These are phyloP conservation scores for Globisporangium camurandrum DNA, from an alignment of 352 stramenopile genomes.

Conservation along the genomic window DNA sequence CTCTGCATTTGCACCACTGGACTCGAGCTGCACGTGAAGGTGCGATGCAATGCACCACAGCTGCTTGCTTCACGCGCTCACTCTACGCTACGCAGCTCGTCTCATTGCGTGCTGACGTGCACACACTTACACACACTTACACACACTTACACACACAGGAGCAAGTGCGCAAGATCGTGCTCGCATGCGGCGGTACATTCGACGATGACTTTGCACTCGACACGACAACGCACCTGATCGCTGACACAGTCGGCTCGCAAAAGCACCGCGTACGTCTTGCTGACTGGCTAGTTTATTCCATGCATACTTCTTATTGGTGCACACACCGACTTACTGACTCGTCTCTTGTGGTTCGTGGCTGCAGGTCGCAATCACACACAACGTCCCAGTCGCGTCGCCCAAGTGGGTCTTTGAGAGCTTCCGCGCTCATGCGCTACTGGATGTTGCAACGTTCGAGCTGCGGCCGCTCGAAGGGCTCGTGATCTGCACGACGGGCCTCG, in stretches of 20 bases:
- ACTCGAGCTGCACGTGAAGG: constrained; percentile 43
- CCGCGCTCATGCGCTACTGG: constrained; percentile 30
- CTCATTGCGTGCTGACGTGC: constrained; percentile 2
- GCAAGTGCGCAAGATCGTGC: constrained; percentile 63
- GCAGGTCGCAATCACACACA: constrained; percentile 35
- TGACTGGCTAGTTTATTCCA: too few species aligned
- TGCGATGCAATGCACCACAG: too few species aligned
- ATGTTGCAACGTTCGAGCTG: constrained; percentile 26
- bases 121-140: not conserved
- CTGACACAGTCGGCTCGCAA: constrained; percentile 44
- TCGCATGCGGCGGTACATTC: constrained; percentile 48
- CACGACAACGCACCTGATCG: constrained; percentile 57
- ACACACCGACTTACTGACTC: too few species aligned
- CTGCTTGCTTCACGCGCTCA: not conserved
- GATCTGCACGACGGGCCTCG: constrained; percentile 59
- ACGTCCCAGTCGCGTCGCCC: constrained; percentile 33
- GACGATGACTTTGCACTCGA: constrained; percentile 40
- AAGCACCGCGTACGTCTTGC: constrained; percentile 44
- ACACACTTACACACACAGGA: constrained; percentile 19
- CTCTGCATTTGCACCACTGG: constrained; percentile 49
- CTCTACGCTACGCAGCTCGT: too few species aligned
- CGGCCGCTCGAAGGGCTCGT: constrained; percentile 49
- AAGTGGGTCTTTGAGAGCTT: constrained; percentile 72
- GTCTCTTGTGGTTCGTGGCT: too few species aligned
- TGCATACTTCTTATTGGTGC: too few species aligned